Base-by-base conservation (phyloP, 2,329 filamentous ascomycete species). In the Penicillium sumatraense region DNA sequence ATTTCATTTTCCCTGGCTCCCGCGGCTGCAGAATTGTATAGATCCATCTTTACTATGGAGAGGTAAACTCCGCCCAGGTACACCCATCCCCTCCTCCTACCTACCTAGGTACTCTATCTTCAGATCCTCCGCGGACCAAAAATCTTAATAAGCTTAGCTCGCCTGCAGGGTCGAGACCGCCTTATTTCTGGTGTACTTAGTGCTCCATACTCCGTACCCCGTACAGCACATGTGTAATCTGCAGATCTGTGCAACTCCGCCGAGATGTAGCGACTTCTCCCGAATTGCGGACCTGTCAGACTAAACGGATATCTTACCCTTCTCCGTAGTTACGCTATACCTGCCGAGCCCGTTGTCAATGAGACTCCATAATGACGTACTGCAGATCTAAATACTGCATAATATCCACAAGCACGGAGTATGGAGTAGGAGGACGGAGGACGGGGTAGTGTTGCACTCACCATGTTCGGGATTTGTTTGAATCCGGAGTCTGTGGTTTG, bases 1-100 rank as follows among this genome's bases (percentile, higher is more conserved):
- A 9, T 42, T 9, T 13, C 1, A 9, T 41, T 41, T 41, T 13
- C 21, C 21, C 38, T 23, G 38, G 38, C 38, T 41, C 11, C 38
- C 38, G 38, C 21, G 38, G 21, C 31, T 29, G 35, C 47, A 27
- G 5, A 26, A 55, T 31, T 40, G 35, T 45, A 31, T 56, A 44
- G 36, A 45, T 44, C 13, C n/a, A n/a, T n/a, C n/a, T n/a, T n/a
- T n/a, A n/a, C n/a, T n/a, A n/a, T n/a, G n/a, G n/a, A n/a, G n/a
- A n/a, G n/a, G n/a, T n/a, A n/a, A n/a, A 5, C 16, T 36, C n/a
- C 24, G 41, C 14, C 24, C 23, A 23, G 3, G 10, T 21, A 10
- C n/a, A n/a, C n/a, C n/a, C n/a, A n/a, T n/a, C n/a, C n/a, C n/a
- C n/a, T n/a, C n/a, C n/a, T n/a, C n/a, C n/a, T n/a, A n/a, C n/a